These are phyloP conservation scores for Hymenoscyphus occultus DNA, from an alignment of 2,329 filamentous ascomycete species.

Conservation along the genomic window DNA sequence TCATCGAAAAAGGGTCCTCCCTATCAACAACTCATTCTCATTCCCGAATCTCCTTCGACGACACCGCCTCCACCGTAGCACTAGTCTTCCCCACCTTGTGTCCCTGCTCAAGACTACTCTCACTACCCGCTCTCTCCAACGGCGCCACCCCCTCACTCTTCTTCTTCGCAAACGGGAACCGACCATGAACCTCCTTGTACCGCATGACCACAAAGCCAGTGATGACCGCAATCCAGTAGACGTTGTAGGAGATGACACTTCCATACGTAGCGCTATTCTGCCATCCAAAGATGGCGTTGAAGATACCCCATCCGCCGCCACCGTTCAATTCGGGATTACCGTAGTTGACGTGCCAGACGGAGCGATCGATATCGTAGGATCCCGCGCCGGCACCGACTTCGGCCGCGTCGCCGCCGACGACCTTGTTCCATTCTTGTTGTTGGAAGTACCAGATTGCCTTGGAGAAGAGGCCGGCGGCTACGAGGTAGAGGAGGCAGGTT, in stretches of 20 bases:
- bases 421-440: constrained; percentile 58
- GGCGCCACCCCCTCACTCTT: constrained; percentile 4
- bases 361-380: constrained; percentile 74
- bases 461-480: constrained; percentile 79
- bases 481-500: constrained; percentile 80
- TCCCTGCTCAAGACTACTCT: not conserved
- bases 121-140: constrained; percentile 10
- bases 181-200: constrained; percentile 59
- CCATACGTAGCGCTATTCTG: constrained; percentile 85
- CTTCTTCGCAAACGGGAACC: constrained; percentile 39
- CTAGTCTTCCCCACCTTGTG: constrained; percentile 7
- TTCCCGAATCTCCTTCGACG: constrained; percentile 16
- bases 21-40: constrained; percentile 12
- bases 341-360: constrained; percentile 83
- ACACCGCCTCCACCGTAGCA: constrained; percentile 12
- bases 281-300: constrained; percentile 86
- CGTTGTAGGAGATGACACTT: constrained; percentile 80
- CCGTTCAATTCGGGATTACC: constrained; percentile 72
- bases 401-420: constrained; percentile 50
- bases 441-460: constrained; percentile 74
- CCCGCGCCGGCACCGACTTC: constrained; percentile 67
- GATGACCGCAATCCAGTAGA: constrained; percentile 80
- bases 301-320: constrained; percentile 79
- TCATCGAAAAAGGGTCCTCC: too few relatives aligned
- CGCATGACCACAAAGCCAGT: constrained; percentile 60